These are phyloP conservation scores for Pseudoperonospora humuli DNA, from an alignment of 352 stramenopile genomes.

Conservation along the genomic window DNA sequence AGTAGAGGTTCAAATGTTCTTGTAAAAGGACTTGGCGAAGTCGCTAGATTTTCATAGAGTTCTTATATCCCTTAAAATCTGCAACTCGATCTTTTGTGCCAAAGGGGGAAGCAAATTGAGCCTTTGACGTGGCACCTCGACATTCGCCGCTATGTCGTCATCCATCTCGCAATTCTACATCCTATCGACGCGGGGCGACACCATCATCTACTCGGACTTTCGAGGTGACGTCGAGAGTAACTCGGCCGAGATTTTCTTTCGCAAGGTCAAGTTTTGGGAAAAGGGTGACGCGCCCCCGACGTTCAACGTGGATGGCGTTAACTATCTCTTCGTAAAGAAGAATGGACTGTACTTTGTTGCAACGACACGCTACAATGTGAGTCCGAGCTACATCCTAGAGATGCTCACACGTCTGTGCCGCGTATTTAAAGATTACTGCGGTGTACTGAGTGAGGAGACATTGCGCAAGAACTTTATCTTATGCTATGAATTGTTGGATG, in stretches of 20 bases:
- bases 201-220: constrained; percentile 97
- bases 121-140: constrained; percentile 16
- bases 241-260: constrained; percentile 96
- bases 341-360: constrained; percentile 98
- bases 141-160: constrained; percentile 27
- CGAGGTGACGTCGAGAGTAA: constrained; percentile 82
- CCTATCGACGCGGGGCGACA: constrained; percentile 95
- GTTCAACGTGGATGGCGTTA: constrained; percentile 96
- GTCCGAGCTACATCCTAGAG: constrained; percentile 93
- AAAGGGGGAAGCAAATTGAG: not conserved
- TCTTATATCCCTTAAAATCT: too few relatives aligned
- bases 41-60: too few relatives aligned
- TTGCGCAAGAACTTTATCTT: constrained; percentile 99
- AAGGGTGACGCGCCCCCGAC: constrained; percentile 93
- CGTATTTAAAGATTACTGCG: constrained; percentile 99
- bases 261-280: constrained; percentile 99
- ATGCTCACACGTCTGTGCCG: constrained; percentile 90
- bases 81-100: not conserved
- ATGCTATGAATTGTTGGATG: constrained; percentile 98
- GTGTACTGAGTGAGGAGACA: constrained; percentile 96
- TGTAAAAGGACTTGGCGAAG: not conserved
- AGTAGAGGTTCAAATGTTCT: not conserved
- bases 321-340: constrained; percentile 97
- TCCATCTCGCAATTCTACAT: constrained; percentile 99
- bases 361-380: constrained; percentile 95